Evolutionary conservation across 2,329 filamentous ascomycete species (phyloP).

Genomic region (Akanthomyces uredinophilus): DNA sequence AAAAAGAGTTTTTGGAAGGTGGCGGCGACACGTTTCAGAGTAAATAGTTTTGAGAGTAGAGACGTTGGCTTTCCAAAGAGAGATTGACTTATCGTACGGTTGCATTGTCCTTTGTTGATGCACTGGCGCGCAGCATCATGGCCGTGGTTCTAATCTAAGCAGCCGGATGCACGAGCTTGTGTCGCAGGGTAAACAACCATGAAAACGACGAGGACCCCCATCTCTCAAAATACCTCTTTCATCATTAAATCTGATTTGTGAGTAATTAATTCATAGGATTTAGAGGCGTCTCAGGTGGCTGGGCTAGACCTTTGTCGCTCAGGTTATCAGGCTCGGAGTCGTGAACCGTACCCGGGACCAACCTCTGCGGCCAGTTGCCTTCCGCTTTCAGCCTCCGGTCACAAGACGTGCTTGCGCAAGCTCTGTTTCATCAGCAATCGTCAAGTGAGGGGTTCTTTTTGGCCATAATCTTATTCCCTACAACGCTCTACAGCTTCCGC

Average conservation of each 20-base stretch:
- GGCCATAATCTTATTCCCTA: background rate
- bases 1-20: slow-evolving; percentile 43
- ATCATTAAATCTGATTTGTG: too few relatives aligned
- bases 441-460: background rate
- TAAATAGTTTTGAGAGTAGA: background rate
- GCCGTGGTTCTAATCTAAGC: too few relatives aligned
- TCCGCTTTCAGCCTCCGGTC: background rate
- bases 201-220: too few relatives aligned
- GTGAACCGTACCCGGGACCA: background rate
- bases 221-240: too few relatives aligned
- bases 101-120: too few relatives aligned
- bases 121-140: too few relatives aligned
- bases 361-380: background rate
- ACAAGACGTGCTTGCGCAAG: background rate
- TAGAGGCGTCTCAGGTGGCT: background rate
- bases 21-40: slow-evolving; percentile 36
- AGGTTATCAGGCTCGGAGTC: background rate
- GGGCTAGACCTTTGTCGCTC: background rate
- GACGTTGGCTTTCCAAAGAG: too few relatives aligned
- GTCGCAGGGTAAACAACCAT: too few relatives aligned
- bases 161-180: too few relatives aligned
- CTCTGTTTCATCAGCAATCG: background rate
- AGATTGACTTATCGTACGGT: too few relatives aligned
- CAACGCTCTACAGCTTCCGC: background rate
- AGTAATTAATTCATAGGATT: background rate